Base-by-base conservation (phyloP, 1,284 basidiomycete species). In the Naganishia albida region DNA sequence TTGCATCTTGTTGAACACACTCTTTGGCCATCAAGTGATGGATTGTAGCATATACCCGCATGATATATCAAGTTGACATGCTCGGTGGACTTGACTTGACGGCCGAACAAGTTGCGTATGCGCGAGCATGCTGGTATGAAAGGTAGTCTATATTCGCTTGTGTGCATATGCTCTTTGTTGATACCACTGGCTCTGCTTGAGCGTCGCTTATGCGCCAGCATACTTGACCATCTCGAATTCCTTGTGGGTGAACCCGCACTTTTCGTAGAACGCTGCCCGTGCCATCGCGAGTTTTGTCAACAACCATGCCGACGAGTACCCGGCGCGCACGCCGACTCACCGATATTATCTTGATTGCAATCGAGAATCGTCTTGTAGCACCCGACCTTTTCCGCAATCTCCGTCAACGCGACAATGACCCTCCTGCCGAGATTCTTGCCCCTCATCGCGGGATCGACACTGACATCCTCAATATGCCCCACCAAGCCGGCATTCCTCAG, bases 331-430 rank as follows among this genome's bases (percentile, higher is more conserved):
- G 1, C 4, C 34, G 20, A 86, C 92, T 80, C 77, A 96, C 93
- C 87, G 70, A 93, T 89, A 73, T 98, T 99, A 60, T 85, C 83
- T 69, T 91, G 87, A 74, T 85, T 92, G 79, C 95, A 99, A 78
- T 99, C 96, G 72, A 99, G 80, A 70, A 99, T 97, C 23, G 92
- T 93, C 86, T 99, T 97, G 82, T 97, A 97, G 79, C 90, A 87
- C 30, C 93, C 88, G 68, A 82, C 80, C 68, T 78, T 82, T 83
- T 92, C 86, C 71, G 88, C 88, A 75, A 94, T 86, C 69, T 83
- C 81, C 18, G 89, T 90, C 71, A 98, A 83, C 4, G 89, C 87
- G 70, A 91, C 85, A 75, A 99, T 95, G 72, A 98, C 83, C 70
- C 87, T 83, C 78, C 91, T 81, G 0, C 95, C 95, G 38, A 99